phyloP scores from a whole-genome alignment of 192 early-diverging fungal species.

The Phycomyces blakesleeanus region DNA sequence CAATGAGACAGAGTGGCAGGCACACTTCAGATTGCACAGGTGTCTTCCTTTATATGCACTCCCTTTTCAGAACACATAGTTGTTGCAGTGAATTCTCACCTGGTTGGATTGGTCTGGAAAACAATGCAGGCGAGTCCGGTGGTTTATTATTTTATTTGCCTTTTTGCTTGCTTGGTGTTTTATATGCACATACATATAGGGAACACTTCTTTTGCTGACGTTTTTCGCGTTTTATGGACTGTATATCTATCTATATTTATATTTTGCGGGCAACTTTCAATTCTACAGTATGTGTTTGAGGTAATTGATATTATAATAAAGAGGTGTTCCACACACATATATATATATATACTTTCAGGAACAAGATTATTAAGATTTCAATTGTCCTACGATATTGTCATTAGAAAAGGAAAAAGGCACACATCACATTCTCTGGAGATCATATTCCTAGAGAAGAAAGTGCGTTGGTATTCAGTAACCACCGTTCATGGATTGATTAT shows the following conservation, averaged over 20 bases:
- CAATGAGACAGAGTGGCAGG: constrained; percentile 20
- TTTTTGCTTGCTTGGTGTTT: background rate
- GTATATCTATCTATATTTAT: background rate
- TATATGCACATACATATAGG: background rate
- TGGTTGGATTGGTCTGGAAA: constrained; percentile 48
- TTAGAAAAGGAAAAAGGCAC: constrained; percentile 31
- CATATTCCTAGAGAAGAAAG: constrained; percentile 43
- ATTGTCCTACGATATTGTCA: background rate
- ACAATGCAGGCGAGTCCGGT: constrained; percentile 45
- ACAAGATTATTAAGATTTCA: no score
- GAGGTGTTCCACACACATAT: no score
- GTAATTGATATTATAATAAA: constrained; percentile 4
- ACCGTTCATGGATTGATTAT: constrained; percentile 53
- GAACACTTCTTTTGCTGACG: background rate
- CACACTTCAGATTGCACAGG: constrained; percentile 36
- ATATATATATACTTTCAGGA: no score
- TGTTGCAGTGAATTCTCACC: constrained; percentile 47
- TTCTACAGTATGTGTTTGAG: constrained; percentile 25
- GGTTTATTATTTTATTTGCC: constrained; percentile 9
- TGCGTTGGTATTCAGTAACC: constrained; percentile 54
- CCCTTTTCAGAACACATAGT: constrained; percentile 48
- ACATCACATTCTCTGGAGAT: constrained; percentile 57
- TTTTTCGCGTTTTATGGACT: no score
- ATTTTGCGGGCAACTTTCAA: constrained; percentile 1
- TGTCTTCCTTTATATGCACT: constrained; percentile 41